Percentiles rank a stretch among this genome's conserved stretches.
Conservation (phyloP, 176 grass and related monocot genomes). For the Hordeum marinum region DNA sequence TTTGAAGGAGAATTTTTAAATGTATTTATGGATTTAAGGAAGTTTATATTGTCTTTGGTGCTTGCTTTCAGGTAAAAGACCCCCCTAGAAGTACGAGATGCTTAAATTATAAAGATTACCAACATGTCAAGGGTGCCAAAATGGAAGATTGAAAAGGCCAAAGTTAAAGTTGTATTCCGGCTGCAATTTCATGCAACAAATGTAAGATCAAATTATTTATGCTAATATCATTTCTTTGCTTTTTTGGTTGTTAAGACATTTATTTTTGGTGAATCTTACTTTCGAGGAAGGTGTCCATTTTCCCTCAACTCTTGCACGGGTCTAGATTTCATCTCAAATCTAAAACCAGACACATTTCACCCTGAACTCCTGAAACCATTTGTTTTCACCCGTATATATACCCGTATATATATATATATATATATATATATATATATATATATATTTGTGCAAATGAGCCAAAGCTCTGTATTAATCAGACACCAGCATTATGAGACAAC, state of each 20-base stretch:
- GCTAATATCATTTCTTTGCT: conserved; percentile 25
- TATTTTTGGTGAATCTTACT: not conserved
- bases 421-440: no score
- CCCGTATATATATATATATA: no score
- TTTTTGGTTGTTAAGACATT: conserved; percentile 11
- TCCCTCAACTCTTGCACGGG: not conserved
- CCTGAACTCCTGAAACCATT: not conserved
- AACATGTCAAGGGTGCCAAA: conserved; percentile 91
- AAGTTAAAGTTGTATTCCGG: conserved; percentile 98
- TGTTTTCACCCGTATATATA: not conserved
- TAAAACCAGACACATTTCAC: not conserved
- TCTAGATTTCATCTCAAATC: not conserved
- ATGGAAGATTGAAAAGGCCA: conserved; percentile 94
- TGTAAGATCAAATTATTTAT: conserved; percentile 52
- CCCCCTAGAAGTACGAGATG: conserved; percentile 20
- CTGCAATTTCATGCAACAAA: conserved; percentile 94
- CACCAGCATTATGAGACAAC: no score
- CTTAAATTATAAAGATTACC: conserved; percentile 23
- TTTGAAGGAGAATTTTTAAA: not conserved
- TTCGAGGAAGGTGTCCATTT: not conserved
- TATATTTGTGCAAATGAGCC: no score
- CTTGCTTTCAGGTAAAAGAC: conserved; percentile 24
- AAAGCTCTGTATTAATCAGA: no score
- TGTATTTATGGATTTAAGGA: not conserved
- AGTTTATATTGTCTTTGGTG: conserved; percentile 3